Conservation (phyloP, 192 early-diverging fungal genomes). For the Coemansia sp. region DNA sequence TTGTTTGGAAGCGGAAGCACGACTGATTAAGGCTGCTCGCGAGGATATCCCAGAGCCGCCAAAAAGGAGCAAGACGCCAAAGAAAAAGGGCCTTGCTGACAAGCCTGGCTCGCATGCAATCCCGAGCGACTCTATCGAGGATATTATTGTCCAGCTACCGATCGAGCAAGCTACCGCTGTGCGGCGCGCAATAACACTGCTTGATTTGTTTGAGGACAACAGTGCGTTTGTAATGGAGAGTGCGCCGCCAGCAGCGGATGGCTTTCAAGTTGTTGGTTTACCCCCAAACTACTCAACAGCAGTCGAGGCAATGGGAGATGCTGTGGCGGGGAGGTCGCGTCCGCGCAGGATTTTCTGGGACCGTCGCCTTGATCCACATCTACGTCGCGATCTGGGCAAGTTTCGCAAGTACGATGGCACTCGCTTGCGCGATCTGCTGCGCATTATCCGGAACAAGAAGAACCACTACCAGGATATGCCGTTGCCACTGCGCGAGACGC, state of each 20-base stretch:
- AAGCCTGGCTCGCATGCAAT: conserved; percentile 30
- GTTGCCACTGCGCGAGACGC: conserved; percentile 64
- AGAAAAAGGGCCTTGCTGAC: conserved; percentile 29
- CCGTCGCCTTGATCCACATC: conserved; percentile 57
- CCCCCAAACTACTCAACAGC: conserved; percentile 26
- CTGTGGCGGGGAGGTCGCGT: conserved; percentile 7
- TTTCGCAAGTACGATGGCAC: conserved; percentile 90
- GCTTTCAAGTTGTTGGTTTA: conserved; percentile 49
- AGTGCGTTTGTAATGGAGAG: conserved; percentile 49
- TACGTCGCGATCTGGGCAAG: conserved; percentile 79
- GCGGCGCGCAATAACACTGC: conserved; percentile 42
- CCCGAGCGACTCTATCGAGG: conserved; percentile 39
- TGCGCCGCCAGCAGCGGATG: conserved; percentile 34
- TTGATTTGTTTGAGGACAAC: conserved; percentile 46
- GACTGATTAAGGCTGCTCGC: conserved; percentile 51
- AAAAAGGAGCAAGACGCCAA: conserved; percentile 26
- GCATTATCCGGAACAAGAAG: conserved; percentile 95
- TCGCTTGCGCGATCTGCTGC: conserved; percentile 80
- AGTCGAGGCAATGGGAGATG: conserved; percentile 28
- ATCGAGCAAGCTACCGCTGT: conserved; percentile 41
- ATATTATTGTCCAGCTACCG: conserved; percentile 44
- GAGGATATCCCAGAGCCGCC: conserved; percentile 33
- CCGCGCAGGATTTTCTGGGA: conserved; percentile 42
- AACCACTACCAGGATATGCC: conserved; percentile 96
- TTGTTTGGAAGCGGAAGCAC: conserved; percentile 84